A percentile compares a stretch with the other conserved stretches of the same genome.
phyloP scores from a whole-genome alignment of 2,329 filamentous ascomycete genomes.

The Pseudopyrenochaeta lycopersici region DNA sequence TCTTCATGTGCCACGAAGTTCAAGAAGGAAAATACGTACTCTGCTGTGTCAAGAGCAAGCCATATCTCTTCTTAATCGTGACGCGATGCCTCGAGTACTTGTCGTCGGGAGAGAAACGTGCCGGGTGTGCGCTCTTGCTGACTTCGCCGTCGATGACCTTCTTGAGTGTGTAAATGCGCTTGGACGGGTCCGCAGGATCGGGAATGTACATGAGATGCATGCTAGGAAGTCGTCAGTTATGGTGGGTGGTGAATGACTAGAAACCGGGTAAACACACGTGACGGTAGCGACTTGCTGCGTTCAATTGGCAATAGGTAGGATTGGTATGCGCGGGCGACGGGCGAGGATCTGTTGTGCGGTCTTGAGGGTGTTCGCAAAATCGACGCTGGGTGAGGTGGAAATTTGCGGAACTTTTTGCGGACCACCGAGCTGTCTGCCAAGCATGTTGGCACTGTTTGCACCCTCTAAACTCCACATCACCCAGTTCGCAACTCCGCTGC shows the following conservation, averaged over 20 bases:
- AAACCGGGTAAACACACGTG: slow-evolving; percentile 1
- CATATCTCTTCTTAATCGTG: slow-evolving; percentile 92
- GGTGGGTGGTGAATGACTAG: neutral
- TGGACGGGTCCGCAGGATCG: slow-evolving; percentile 72
- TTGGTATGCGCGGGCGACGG: neutral
- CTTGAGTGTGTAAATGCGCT: slow-evolving; percentile 93
- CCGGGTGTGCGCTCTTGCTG: slow-evolving; percentile 95
- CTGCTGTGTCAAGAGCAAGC: slow-evolving; percentile 85
- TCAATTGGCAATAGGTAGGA: neutral
- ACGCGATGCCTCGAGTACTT: slow-evolving; percentile 96
- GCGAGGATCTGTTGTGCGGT: neutral
- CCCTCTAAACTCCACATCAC: slow-evolving; percentile 23
- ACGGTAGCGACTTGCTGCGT: neutral
- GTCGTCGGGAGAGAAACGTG: slow-evolving; percentile 96
- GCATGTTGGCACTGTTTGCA: slow-evolving; percentile 26
- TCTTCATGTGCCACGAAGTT: too few species aligned
- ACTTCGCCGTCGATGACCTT: slow-evolving; percentile 84
- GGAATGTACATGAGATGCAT: slow-evolving; percentile 89
- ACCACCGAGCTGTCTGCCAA: slow-evolving; percentile 19
- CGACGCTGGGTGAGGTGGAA: slow-evolving; percentile 1
- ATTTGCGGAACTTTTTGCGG: slow-evolving; percentile 34
- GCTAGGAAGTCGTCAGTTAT: slow-evolving; percentile 20
- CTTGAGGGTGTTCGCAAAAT: slow-evolving; percentile 10
- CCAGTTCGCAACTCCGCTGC: slow-evolving; percentile 1
- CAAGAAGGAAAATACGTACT: slow-evolving; percentile 50